Percentiles rank a stretch among this genome's conserved stretches.
Conservation (phyloP, 441 rosid species). For the Mallotus repandus region DNA sequence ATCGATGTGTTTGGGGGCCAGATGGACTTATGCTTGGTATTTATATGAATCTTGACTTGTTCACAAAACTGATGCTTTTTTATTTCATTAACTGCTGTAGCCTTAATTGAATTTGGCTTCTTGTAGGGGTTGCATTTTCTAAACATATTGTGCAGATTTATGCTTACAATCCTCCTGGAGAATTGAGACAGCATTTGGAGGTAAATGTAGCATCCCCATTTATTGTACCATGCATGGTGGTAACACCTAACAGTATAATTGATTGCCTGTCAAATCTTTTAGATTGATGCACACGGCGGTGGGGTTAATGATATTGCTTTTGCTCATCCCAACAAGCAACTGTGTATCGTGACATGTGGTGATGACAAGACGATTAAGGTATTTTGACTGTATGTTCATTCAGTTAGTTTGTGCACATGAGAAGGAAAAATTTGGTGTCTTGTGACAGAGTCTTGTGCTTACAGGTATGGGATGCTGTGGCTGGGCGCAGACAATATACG, state of each 20-base stretch:
- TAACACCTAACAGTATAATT: constrained; percentile 14
- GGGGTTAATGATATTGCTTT: constrained; percentile 68
- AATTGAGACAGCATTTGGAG: constrained; percentile 63
- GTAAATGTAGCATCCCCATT: constrained; percentile 24
- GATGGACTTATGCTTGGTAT: constrained; percentile 55
- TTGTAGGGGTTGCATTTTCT: constrained; percentile 69
- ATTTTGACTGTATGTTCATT: constrained; percentile 8
- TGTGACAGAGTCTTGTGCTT: constrained; percentile 2
- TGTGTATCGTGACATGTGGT: constrained; percentile 74
- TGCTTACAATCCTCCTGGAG: constrained; percentile 47
- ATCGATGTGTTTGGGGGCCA: constrained; percentile 50
- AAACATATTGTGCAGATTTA: constrained; percentile 75
- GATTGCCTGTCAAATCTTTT: constrained; percentile 17
- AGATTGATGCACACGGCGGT: constrained; percentile 73
- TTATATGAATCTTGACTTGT: constrained; percentile 4
- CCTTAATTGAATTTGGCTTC: constrained; percentile 2
- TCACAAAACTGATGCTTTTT: constrained; percentile 3
- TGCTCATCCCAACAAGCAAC: constrained; percentile 64
- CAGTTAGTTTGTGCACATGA: background rate
- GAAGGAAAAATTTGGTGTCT: constrained; percentile 11
- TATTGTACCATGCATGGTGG: constrained; percentile 17
- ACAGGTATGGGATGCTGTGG: constrained; percentile 81
- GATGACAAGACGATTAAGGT: constrained; percentile 88
- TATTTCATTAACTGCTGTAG: constrained; percentile 6
- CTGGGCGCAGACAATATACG: constrained; percentile 49